Evolutionary conservation across 805 yeast species (phyloP), one percentile per base, ranked within the genome.

Genomic region (Tetrapisispora fleetii): DNA sequence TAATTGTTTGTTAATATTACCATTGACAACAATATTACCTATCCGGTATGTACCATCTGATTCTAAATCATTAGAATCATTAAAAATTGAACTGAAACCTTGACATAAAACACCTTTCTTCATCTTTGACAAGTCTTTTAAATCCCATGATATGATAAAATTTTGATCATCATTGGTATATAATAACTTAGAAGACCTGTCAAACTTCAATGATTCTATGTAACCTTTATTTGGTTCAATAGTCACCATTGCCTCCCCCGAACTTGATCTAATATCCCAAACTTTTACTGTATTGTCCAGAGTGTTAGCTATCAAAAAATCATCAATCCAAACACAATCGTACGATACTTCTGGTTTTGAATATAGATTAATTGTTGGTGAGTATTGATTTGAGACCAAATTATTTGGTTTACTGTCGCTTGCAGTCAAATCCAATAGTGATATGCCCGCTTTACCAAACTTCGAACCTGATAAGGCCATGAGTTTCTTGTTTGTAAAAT

Each of bases 371-470:
- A 38, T 50, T 37, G 30, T 52, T 33, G 32, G 43, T 19, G 50
- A 38, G 32, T 55, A 58, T n/a, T 62, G 64, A 30, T 55, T 54
- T 43, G 54, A 57, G 17, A 57, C 37, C 11, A 41, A 28, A 37
- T 53, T 54, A n/a, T 53, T 56, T 17, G 49, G 42, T 21, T 43
- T 48, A 10, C 48, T 52, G 9, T 48, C 44, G 19, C 50, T 51
- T 4, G 74, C 71, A 54, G 95, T 72, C 53, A 85, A 65, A 63
- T 88, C 96, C 52, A 80, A 74, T 37, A 88, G 64, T 0, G 93
- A 81, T 10, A 87, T 74, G 2, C 95, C 96, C 59, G 80, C 80
- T 22, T 74, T 73, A 4, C 88, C 88, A 50, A 85, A 80, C 2
- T 83, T 65, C 0, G 88, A 54, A n/a, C 64, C 62, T 18, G 57